These are phyloP conservation scores for Cercospora zeae-maydis DNA, from an alignment of 2,329 filamentous ascomycete genomes.

Conservation along the genomic window DNA sequence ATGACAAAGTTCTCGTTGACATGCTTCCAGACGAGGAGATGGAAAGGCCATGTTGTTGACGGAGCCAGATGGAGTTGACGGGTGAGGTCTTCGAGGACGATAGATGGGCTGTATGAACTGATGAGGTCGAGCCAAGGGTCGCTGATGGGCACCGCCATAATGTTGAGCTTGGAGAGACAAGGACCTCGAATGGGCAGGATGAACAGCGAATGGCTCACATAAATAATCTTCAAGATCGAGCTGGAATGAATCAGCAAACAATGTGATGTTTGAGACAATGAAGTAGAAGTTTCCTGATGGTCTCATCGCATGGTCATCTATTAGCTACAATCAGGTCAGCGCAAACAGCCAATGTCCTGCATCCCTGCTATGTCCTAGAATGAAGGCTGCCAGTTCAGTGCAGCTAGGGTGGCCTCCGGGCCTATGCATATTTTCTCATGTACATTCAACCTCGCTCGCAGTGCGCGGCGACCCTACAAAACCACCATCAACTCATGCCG, in stretches of 20 bases:
- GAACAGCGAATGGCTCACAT: neutral
- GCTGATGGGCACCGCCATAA: neutral
- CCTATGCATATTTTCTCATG: neutral
- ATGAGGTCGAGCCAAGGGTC: neutral
- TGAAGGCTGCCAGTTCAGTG: neutral
- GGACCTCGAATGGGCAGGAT: neutral
- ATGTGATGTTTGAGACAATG: neutral
- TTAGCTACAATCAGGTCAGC: neutral
- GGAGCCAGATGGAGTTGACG: neutral
- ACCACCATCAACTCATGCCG: constrained; percentile 50
- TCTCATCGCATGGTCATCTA: neutral
- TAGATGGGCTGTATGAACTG: neutral
- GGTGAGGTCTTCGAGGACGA: neutral
- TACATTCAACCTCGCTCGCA: neutral
- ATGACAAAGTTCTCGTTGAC: neutral
- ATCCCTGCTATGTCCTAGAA: neutral
- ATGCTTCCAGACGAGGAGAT: neutral
- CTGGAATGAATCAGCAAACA: neutral
- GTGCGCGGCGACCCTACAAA: constrained; percentile 10
- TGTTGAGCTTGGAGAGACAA: neutral
- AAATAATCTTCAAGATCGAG: neutral
- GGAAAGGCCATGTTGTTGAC: neutral
- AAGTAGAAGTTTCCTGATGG: neutral
- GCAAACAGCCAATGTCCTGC: neutral
- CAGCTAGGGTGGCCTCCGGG: neutral